phyloP scores from a whole-genome alignment of 2,329 filamentous ascomycete genomes.

The Graphiopsis chlorocephala region DNA sequence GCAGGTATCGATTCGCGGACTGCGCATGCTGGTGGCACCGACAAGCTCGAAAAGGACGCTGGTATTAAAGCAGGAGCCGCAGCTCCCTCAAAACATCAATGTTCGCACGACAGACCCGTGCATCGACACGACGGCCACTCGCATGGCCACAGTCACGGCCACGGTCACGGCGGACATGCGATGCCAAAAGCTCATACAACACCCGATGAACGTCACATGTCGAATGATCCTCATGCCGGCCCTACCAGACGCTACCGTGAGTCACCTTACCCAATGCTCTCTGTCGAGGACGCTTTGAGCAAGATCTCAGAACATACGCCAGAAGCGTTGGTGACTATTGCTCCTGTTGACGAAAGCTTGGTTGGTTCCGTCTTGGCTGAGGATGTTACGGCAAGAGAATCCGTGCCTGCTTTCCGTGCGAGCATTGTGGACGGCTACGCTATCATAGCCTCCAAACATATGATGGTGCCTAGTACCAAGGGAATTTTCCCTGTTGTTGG shows the following conservation, averaged over 20 bases:
- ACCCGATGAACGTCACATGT: slow-evolving; percentile 55
- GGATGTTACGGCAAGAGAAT: slow-evolving; percentile 74
- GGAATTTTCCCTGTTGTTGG: slow-evolving; percentile 83
- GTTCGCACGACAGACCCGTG: slow-evolving; percentile 8
- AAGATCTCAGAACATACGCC: slow-evolving; percentile 74
- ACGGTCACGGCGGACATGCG: slow-evolving; percentile 54
- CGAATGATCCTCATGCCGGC: slow-evolving; percentile 59
- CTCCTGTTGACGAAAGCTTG: slow-evolving; percentile 62
- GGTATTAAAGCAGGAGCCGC: slow-evolving; percentile 50
- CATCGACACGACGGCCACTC: slow-evolving; percentile 40
- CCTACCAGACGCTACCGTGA: slow-evolving; percentile 70
- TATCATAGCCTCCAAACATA: slow-evolving; percentile 56
- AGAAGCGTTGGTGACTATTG: slow-evolving; percentile 53
- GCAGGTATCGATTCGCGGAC: slow-evolving; percentile 76
- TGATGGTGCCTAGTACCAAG: slow-evolving; percentile 57
- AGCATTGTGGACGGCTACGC: slow-evolving; percentile 98
- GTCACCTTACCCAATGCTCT: slow-evolving; percentile 89
- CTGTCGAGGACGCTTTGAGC: slow-evolving; percentile 74
- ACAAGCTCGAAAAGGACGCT: slow-evolving; percentile 80
- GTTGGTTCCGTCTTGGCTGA: slow-evolving; percentile 78
- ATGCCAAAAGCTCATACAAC: slow-evolving; percentile 67
- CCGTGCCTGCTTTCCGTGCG: slow-evolving; percentile 88
- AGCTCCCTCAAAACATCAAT: background rate
- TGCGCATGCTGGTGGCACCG: slow-evolving; percentile 76
- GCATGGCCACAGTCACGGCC: slow-evolving; percentile 47